Conservation (phyloP, 768 basidiomycete species). For the Mycena vulgaris region DNA sequence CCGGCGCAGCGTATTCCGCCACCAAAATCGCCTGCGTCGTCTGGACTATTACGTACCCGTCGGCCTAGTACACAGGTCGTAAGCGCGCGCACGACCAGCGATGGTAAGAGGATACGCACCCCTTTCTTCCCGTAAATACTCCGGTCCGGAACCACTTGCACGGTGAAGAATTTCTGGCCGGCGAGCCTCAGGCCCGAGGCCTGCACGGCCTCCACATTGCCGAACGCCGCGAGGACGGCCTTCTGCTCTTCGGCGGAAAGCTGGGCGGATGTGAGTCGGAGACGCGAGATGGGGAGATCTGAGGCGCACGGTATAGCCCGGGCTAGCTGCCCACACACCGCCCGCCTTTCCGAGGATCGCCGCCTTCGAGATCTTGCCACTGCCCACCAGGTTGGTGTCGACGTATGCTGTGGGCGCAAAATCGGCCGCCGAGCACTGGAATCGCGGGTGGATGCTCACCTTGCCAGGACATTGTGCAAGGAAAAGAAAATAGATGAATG, state of each 20-base stretch:
- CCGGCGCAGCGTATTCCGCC: slow-evolving; percentile 77
- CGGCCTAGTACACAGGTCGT: slow-evolving; percentile 62
- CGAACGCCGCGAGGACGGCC: slow-evolving; percentile 66
- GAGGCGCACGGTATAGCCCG: slow-evolving; percentile 70
- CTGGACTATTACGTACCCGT: slow-evolving; percentile 83
- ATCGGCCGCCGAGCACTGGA: background rate
- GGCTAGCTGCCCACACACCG: slow-evolving; percentile 81
- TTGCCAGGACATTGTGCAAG: slow-evolving; percentile 39
- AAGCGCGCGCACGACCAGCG: slow-evolving; percentile 7
- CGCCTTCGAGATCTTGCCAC: slow-evolving; percentile 79
- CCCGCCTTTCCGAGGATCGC: slow-evolving; percentile 83
- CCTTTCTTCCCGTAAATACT: slow-evolving; percentile 84
- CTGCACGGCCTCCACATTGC: slow-evolving; percentile 56
- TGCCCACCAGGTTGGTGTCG: slow-evolving; percentile 84
- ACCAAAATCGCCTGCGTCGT: slow-evolving; percentile 91
- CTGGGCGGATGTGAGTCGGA: slow-evolving; percentile 54
- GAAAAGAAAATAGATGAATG: slow-evolving; percentile 19
- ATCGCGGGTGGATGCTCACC: slow-evolving; percentile 1
- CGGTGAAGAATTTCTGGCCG: slow-evolving; percentile 83
- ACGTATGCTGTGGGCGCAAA: slow-evolving; percentile 74
- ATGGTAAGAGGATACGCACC: slow-evolving; percentile 59
- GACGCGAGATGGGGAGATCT: background rate
- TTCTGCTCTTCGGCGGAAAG: slow-evolving; percentile 76
- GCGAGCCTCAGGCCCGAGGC: slow-evolving; percentile 74
- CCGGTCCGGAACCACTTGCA: slow-evolving; percentile 62